Evolutionary conservation across 139 green algal genomes (phyloP).

Genomic region (Picochlorum sp.): DNA sequence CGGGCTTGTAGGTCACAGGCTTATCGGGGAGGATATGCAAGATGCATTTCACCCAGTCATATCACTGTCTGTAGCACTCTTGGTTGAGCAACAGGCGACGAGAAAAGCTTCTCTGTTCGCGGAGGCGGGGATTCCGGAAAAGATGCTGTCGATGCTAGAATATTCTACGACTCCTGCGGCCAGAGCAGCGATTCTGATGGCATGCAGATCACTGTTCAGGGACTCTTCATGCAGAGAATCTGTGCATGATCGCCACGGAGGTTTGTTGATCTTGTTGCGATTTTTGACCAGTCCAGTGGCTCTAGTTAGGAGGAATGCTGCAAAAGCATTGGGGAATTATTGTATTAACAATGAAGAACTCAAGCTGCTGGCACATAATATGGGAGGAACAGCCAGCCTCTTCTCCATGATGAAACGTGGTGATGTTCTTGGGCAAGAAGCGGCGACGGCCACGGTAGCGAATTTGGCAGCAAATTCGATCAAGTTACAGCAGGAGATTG

Average conservation of each 20-base stretch:
- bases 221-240: not conserved
- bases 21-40: too few species aligned
- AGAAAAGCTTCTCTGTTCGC: too few species aligned
- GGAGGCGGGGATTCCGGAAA: too few species aligned
- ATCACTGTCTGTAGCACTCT: too few species aligned
- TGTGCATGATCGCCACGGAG: not conserved
- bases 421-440: slow-evolving; percentile 14
- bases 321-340: not conserved
- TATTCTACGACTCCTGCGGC: too few species aligned
- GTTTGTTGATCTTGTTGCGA: not conserved
- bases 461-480: slow-evolving; percentile 30
- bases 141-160: too few species aligned
- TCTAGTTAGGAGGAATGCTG: not conserved
- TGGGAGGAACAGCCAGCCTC: not conserved
- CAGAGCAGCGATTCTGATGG: too few species aligned
- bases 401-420: not conserved
- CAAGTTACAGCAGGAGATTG: slow-evolving; percentile 8
- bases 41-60: too few species aligned
- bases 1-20: too few species aligned
- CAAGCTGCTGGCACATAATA: not conserved
- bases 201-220: not conserved
- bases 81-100: too few species aligned
- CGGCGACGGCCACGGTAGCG: slow-evolving; percentile 17
- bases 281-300: not conserved
- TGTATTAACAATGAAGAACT: not conserved